phyloP scores from a whole-genome alignment of 2,329 filamentous ascomycete species.

The Alternaria ethzedia region DNA sequence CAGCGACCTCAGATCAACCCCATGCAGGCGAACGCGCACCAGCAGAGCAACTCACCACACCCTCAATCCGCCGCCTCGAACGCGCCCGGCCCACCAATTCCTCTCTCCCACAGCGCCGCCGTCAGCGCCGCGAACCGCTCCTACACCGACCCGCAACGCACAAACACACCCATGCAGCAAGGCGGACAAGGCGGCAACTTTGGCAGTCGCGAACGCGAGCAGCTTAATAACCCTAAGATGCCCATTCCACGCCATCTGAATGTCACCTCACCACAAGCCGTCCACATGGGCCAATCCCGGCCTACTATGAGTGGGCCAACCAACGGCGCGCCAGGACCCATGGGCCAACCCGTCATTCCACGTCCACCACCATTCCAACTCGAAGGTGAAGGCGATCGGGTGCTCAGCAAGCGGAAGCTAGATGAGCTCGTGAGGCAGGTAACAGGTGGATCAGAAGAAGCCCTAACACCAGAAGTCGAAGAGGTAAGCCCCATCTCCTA shows the following conservation, averaged over 20 bases:
- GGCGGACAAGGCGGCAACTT: conserved; percentile 39
- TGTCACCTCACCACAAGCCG: conserved; percentile 73
- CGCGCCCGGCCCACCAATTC: conserved; percentile 42
- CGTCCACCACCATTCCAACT: conserved; percentile 85
- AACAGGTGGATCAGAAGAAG: conserved; percentile 80
- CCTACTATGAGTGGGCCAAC: conserved; percentile 84
- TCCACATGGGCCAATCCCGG: conserved; percentile 72
- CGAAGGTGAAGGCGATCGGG: conserved; percentile 88
- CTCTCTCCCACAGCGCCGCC: conserved; percentile 54
- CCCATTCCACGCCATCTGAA: conserved; percentile 83
- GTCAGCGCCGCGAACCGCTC: conserved; percentile 51
- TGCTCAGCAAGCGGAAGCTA: conserved; percentile 97
- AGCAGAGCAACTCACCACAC: conserved; percentile 47
- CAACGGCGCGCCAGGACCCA: conserved; percentile 78
- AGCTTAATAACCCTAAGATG: conserved; percentile 67
- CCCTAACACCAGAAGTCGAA: conserved; percentile 90
- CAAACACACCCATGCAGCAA: conserved; percentile 43
- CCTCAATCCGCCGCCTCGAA: conserved; percentile 44
- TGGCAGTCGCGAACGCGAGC: conserved; percentile 47
- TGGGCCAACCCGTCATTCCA: conserved; percentile 84
- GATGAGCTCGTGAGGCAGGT: conserved; percentile 95
- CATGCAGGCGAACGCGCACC: conserved; percentile 43
- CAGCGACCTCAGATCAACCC: conserved; percentile 47
- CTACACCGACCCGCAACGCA: conserved; percentile 46
- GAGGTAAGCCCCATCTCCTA: conserved; percentile 66